phyloP scores from a whole-genome alignment of 1,139 yeast species.

The Pichiaceae sp. region DNA sequence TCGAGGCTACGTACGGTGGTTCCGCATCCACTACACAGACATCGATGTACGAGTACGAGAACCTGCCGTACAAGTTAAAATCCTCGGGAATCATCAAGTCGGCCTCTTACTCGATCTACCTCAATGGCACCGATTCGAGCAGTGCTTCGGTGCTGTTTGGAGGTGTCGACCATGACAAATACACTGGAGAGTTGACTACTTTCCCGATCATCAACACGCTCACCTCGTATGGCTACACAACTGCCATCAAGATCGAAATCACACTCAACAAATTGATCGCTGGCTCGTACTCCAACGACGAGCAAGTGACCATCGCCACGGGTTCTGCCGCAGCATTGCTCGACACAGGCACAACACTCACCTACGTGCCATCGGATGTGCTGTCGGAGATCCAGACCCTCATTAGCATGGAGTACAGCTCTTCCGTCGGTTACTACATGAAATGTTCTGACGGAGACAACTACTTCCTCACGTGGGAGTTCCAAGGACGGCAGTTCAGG shows the following conservation, averaged over 20 bases:
- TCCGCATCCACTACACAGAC: constrained; percentile 12
- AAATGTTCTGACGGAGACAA: constrained; percentile 23
- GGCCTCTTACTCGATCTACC: constrained; percentile 45
- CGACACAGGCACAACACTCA: constrained; percentile 64
- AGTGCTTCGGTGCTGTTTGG: constrained; percentile 47
- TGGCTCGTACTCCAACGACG: constrained; percentile 3
- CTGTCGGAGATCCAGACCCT: constrained; percentile 30
- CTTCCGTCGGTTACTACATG: constrained; percentile 27
- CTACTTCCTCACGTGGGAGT: constrained; percentile 31
- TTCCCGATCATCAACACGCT: constrained; percentile 36
- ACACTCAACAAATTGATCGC: constrained; percentile 27
- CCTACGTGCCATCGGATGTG: constrained; percentile 40
- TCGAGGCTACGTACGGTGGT: constrained; percentile 37
- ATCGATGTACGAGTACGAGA: constrained; percentile 31
- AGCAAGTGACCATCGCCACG: constrained; percentile 27
- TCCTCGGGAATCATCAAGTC: constrained; percentile 42
- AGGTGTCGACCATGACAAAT: constrained; percentile 47
- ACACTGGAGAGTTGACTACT: constrained; percentile 35
- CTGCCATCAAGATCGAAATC: constrained; percentile 35
- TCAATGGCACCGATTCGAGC: constrained; percentile 30
- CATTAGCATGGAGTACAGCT: constrained; percentile 31
- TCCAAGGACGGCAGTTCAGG: constrained; percentile 41
- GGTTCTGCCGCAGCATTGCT: constrained; percentile 39
- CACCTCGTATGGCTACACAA: constrained; percentile 17
- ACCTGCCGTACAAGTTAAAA: constrained; percentile 50